phyloP scores from a whole-genome alignment of 2,329 filamentous ascomycete species.

The Tolypocladium ovalisporum region DNA sequence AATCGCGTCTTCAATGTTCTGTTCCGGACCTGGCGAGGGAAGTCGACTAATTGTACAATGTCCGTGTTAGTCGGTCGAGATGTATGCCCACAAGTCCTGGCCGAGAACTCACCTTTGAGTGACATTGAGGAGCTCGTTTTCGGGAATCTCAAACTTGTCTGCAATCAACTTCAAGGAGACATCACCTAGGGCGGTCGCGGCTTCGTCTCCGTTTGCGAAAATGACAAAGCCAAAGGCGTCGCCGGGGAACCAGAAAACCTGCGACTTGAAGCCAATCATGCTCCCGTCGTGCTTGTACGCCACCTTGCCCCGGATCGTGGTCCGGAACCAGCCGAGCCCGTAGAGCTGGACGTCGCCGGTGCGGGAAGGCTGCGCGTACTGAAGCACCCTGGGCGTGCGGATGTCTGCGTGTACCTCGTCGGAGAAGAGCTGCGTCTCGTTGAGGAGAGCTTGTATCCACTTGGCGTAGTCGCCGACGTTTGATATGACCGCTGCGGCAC shows the following conservation, averaged over 20 bases:
- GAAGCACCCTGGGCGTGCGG: conserved; percentile 18
- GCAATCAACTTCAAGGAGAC: conserved; percentile 18
- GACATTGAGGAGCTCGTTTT: conserved; percentile 8
- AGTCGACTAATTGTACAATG: conserved; percentile 5
- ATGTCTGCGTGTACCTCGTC: conserved; percentile 16
- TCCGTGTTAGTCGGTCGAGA: background rate
- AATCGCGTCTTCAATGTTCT: conserved; percentile 18
- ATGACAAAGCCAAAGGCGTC: conserved; percentile 19
- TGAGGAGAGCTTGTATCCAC: conserved; percentile 39
- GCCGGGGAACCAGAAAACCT: conserved; percentile 21
- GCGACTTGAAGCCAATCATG: conserved; percentile 13
- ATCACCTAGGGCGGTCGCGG: conserved; percentile 18
- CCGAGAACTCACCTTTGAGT: conserved; percentile 9
- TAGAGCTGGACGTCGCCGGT: conserved; percentile 14
- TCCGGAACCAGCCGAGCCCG: conserved; percentile 17
- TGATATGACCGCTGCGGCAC: conserved; percentile 31
- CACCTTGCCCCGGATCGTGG: conserved; percentile 13
- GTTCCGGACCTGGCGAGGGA: background rate
- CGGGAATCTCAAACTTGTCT: conserved; percentile 15
- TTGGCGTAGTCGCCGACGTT: conserved; percentile 38
- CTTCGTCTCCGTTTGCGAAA: conserved; percentile 29
- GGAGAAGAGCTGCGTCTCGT: conserved; percentile 13
- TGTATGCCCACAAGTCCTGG: no score
- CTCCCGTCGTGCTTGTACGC: conserved; percentile 19
- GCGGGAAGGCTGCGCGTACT: background rate